A percentile compares a stretch with the other conserved stretches of the same genome.
These are phyloP conservation scores for Cotoneaster glaucophyllus DNA, from an alignment of 306 rosid species.

Conservation along the genomic window DNA sequence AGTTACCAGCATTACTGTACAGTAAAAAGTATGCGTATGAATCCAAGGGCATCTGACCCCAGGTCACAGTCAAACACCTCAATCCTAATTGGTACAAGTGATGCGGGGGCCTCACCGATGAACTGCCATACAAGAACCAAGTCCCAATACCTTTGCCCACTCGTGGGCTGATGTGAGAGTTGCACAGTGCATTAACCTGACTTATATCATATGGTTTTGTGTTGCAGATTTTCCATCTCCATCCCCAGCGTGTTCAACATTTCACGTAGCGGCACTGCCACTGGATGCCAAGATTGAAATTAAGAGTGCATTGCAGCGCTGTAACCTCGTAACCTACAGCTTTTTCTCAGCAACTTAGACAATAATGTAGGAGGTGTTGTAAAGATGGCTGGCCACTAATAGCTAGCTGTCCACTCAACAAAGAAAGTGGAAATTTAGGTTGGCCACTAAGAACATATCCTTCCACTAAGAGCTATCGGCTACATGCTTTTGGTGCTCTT, in stretches of 20 bases:
- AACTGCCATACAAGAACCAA: neutral
- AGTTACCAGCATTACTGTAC: too few species aligned
- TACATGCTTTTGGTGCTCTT: too few species aligned
- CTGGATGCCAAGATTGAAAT: slow-evolving; percentile 92
- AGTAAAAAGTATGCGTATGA: neutral
- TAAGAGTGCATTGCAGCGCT: slow-evolving; percentile 83
- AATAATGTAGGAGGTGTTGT: slow-evolving; percentile 40
- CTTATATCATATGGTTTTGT: neutral
- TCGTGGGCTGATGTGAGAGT: neutral
- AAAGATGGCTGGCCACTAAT: too few species aligned
- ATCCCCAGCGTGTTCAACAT: slow-evolving; percentile 86
- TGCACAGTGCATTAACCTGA: neutral
- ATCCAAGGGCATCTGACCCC: neutral
- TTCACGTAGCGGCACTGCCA: slow-evolving; percentile 87
- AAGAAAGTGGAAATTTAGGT: too few species aligned
- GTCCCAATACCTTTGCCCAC: neutral
- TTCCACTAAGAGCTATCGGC: too few species aligned
- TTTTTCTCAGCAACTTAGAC: slow-evolving; percentile 10
- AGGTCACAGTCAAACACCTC: neutral
- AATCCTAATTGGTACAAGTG: neutral
- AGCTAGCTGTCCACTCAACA: too few species aligned
- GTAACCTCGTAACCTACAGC: slow-evolving; percentile 9
- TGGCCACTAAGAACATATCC: too few species aligned
- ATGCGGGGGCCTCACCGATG: neutral
- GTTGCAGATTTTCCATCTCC: slow-evolving; percentile 68